Percentiles rank a stretch among this genome's conserved stretches.
Conservation (phyloP, 1,284 basidiomycete genomes). For the Limonomyces culmigenus region DNA sequence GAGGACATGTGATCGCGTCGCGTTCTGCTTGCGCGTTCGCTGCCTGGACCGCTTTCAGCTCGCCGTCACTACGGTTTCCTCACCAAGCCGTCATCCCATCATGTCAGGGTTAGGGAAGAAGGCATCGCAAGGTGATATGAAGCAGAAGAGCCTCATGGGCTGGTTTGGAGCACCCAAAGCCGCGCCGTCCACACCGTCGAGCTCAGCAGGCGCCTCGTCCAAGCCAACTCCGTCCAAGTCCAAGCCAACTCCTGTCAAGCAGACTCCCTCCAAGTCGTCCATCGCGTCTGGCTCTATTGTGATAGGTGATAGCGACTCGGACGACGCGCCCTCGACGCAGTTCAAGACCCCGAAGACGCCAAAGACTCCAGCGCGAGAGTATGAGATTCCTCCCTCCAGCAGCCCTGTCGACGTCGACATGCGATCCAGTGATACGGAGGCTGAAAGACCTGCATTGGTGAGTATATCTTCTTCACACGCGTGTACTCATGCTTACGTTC, state of each 20-base stretch:
- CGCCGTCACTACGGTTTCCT: too few species aligned
- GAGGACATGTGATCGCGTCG: too few species aligned
- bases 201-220: conserved; percentile 7
- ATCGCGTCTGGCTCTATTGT: not conserved
- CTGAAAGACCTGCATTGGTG: conserved; percentile 5
- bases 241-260: conserved; percentile 6
- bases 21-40: too few species aligned
- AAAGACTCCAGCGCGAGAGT: conserved; percentile 16
- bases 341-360: conserved; percentile 20
- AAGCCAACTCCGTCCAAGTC: conserved; percentile 14
- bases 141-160: conserved; percentile 59
- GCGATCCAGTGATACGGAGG: conserved; percentile 18
- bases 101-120: not conserved
- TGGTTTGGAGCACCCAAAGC: conserved; percentile 38
- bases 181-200: conserved; percentile 11
- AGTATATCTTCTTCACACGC: not conserved
- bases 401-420: conserved; percentile 62
- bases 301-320: not conserved
- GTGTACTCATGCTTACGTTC: not conserved
- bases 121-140: conserved; percentile 25
- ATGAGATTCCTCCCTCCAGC: conserved; percentile 56
- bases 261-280: conserved; percentile 8
- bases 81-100: too few species aligned
- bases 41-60: too few species aligned
- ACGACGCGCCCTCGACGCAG: not conserved